phyloP scores from a whole-genome alignment of 371 early-diverging fungal species.

The Agmasoma carcini region DNA sequence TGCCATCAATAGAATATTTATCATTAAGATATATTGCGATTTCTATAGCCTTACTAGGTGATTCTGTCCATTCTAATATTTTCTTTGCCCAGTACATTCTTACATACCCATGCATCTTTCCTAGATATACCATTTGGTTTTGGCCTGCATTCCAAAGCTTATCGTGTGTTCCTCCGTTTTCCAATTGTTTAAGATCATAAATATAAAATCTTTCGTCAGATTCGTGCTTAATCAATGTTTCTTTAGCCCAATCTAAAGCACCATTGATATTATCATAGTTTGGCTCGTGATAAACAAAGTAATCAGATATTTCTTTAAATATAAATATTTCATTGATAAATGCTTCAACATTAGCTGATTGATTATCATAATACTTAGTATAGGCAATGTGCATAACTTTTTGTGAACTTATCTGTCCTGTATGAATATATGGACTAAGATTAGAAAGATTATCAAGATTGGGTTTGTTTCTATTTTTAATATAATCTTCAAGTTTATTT shows the following conservation, averaged over 20 bases:
- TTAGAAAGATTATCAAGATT: slow-evolving; percentile 11
- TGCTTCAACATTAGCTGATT: slow-evolving; percentile 7
- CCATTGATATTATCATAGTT: slow-evolving; percentile 40
- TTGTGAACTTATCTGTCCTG: slow-evolving; percentile 18
- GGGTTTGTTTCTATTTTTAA: slow-evolving; percentile 14
- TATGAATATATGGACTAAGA: slow-evolving; percentile 26
- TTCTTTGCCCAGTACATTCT: slow-evolving; percentile 37
- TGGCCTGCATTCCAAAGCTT: slow-evolving; percentile 32
- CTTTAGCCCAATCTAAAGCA: slow-evolving; percentile 27
- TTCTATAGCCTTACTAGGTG: slow-evolving; percentile 27
- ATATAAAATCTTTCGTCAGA: slow-evolving; percentile 17
- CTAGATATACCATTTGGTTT: slow-evolving; percentile 8
- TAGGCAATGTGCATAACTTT: slow-evolving; percentile 8
- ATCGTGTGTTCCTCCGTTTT: slow-evolving; percentile 12
- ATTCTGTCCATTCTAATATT: slow-evolving; percentile 20
- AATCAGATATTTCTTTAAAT: slow-evolving; percentile 33
- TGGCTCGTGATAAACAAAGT: slow-evolving; percentile 20
- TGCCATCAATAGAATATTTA: slow-evolving; percentile 33
- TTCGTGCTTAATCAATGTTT: slow-evolving; percentile 10
- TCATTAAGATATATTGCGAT: slow-evolving; percentile 18
- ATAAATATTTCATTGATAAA: slow-evolving; percentile 31
- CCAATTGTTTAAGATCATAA: slow-evolving; percentile 11
- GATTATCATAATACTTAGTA: slow-evolving; percentile 2
- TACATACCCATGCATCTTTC: slow-evolving; percentile 35
- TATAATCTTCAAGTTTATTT: slow-evolving; percentile 10